Percentiles rank a stretch among this genome's conserved stretches.
Evolutionary conservation across 352 stramenopile genomes (phyloP).

Genomic region (Thraustochytrium sp.): DNA sequence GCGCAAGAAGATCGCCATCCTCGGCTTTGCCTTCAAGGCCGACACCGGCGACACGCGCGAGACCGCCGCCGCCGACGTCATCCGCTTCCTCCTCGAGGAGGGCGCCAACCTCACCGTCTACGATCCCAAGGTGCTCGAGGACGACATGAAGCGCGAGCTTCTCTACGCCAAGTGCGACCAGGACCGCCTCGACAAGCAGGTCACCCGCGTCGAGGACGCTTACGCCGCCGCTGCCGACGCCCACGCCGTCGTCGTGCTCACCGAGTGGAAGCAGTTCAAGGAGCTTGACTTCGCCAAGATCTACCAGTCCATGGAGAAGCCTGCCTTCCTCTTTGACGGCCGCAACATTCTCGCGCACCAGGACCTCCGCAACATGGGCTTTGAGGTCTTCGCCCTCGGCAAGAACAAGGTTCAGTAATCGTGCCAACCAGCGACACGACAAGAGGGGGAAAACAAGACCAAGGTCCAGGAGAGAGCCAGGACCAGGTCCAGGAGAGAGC

Average conservation of each 20-base stretch:
- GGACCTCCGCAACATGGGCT: constrained; percentile 86
- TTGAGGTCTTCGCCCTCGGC: constrained; percentile 96
- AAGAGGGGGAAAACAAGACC: no score
- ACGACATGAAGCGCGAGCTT: constrained; percentile 87
- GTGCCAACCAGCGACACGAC: no score
- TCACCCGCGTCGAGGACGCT: constrained; percentile 66
- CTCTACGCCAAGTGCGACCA: constrained; percentile 80
- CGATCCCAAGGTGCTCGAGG: constrained; percentile 87
- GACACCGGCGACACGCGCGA: constrained; percentile 98
- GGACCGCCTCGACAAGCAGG: constrained; percentile 71
- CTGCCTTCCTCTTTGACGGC: constrained; percentile 98
- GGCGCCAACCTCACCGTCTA: constrained; percentile 90
- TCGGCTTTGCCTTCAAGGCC: constrained; percentile 99
- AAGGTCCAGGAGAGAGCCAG: no score
- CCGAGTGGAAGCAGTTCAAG: constrained; percentile 99
- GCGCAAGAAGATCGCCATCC: constrained; percentile 98
- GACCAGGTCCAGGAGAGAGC: no score
- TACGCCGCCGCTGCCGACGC: constrained; percentile 84
- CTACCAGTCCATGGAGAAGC: constrained; percentile 93
- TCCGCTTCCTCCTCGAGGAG: constrained; percentile 92
- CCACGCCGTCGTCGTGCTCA: constrained; percentile 88
- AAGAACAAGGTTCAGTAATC: constrained; percentile 55
- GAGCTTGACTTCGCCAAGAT: constrained; percentile 73
- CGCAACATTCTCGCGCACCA: constrained; percentile 92
- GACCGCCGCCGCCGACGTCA: constrained; percentile 92